Base-by-base conservation (phyloP, 1,284 basidiomycete species). In the Cryptococcus deneoformans region DNA sequence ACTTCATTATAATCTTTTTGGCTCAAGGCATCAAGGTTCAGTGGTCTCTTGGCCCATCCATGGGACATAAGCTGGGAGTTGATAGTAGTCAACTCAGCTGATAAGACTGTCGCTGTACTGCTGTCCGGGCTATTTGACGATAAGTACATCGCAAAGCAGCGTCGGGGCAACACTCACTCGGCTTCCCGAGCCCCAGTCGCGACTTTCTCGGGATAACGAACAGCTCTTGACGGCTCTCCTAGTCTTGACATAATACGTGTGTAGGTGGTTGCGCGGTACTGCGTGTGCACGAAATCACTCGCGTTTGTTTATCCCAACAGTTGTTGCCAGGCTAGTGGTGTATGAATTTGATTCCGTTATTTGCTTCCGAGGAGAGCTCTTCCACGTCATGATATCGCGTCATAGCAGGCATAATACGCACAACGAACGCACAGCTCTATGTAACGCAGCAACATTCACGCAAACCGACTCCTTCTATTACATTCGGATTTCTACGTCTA, bases 21-120 rank as follows among this genome's bases (percentile, higher is more conserved):
- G 3, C 81, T 78, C 20, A 88, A 73, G 0, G 85, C 85, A 7
- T 86, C 85, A 9, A 91, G 78, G 34, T 81, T 64, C 8, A 77
- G 57, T 0, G 86, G 84, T 0, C 82, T 69, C 39, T 84, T 77
- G 0, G 84, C 77, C 69, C 89, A 92, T 9, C 92, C 91, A 78
- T 92, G 88, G 0, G 88, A 84, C 44, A 89, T 75, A 4, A 92
- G 82, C 66, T 91, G 88, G 20, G 85, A 79, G 73, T 90, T 91
- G 68, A 90, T 81, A 62, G 87, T 88, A 3, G 73, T 72, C 24
- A 79, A 24, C 16, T 60, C 58, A 24, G 54, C 58, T 14, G 58
- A 57, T 11, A 56, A 40, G 12, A 51, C 9, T 1, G 57, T 58
- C 1, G 47, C 20, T 9, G 52, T 44, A n/a, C 42, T 45, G n/a